Evolutionary conservation across 176 grass and related monocot genomes (phyloP), one percentile per base, ranked within the genome.

Genomic region (Ampelocalamus luodianensis): DNA sequence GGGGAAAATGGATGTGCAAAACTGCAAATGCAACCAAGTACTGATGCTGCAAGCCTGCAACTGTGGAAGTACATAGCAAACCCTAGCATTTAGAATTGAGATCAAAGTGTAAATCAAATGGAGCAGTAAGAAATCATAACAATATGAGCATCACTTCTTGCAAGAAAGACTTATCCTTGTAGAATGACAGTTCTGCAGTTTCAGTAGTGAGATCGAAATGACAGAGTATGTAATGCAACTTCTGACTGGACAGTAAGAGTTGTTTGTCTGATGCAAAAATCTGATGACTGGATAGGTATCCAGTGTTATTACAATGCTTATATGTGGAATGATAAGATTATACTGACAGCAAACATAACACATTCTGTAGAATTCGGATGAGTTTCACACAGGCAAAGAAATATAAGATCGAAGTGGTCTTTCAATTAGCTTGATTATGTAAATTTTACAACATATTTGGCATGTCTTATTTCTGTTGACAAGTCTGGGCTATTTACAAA

Each of bases 401-500:
- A 81, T 56, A 46, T 58, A 48, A 49, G 38, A 77, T 48, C 65
- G 71, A 76, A 71, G 29, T 37, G 77, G 68, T 27, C 13, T 10
- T 80, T 84, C 51, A 77, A 59, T 79, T 37, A 85, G 18, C 61
- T 70, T 61, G 55, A 79, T 66, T 23, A 12, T 58, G 38, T 79
- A 55, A 61, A 68, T 48, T 87, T 73, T 80, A 17, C 79, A 83
- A 66, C 32, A 80, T 87, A 17, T 39, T 60, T 70, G 26, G 3
- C 81, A 71, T 64, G 34, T 70, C 58, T 93, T 88, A 88, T 91
- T 90, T 85, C 60, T 72, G 72, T 83, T 85, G 73, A 88, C 56
- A 78, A 79, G 29, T 78, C 42, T 76, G 23, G 68, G 60, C 63
- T 93, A 95, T 95, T 73, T 93, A 93, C 91, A 95, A 54, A 61